Evolutionary conservation across 345 rosid genomes (phyloP).

Genomic region (Corymbia maculata): DNA sequence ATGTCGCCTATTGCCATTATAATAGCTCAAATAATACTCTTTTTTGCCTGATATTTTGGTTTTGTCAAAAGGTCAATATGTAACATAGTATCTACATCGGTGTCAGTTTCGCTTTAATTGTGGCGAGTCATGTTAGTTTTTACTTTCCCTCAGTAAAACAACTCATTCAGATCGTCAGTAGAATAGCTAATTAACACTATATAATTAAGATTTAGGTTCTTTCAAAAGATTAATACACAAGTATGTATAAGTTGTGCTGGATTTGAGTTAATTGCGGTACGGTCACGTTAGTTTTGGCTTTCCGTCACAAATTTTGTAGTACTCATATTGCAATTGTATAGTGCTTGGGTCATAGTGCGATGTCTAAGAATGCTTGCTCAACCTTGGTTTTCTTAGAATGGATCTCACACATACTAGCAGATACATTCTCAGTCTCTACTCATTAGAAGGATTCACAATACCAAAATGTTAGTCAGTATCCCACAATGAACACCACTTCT

Average conservation of each 20-base stretch:
- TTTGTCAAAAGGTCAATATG: background rate
- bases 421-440: background rate
- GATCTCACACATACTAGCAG: background rate
- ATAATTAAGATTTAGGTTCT: background rate
- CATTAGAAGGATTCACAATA: background rate
- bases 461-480: background rate
- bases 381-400: background rate
- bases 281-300: background rate
- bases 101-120: background rate
- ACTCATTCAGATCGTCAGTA: background rate
- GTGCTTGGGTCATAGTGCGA: background rate
- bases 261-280: background rate
- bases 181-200: background rate
- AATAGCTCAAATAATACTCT: background rate
- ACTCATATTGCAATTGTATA: background rate
- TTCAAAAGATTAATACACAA: background rate
- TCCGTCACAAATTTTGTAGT: background rate
- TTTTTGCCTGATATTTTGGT: background rate
- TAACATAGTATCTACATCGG: background rate
- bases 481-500: background rate
- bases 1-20: background rate
- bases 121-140: background rate
- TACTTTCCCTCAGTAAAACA: background rate
- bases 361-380: background rate
- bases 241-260: background rate